Conservation (phyloP, 23 red algal genomes). For the Agarophyton chilense region DNA sequence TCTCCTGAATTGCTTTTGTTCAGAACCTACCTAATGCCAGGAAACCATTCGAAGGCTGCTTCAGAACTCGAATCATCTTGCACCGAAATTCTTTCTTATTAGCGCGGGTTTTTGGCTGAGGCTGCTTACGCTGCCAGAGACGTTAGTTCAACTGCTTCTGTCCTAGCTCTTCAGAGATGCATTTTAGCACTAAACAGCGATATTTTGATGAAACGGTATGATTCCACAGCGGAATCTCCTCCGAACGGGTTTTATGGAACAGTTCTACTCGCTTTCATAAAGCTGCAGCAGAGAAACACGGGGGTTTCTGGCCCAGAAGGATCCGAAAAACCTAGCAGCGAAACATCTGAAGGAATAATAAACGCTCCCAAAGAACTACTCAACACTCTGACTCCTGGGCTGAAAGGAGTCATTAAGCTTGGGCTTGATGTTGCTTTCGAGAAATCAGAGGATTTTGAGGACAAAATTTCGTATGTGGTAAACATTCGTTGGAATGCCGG, state of each 20-base stretch:
- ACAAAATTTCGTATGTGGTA: conserved; percentile 46
- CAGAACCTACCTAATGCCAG: conserved; percentile 36
- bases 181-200: conserved; percentile 36
- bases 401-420: conserved; percentile 16
- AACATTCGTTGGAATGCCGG: conserved; percentile 61
- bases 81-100: conserved; percentile 46
- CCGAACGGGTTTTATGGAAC: conserved; percentile 63
- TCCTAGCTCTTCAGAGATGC: conserved; percentile 53
- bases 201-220: conserved; percentile 3
- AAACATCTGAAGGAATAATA: background rate
- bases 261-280: conserved; percentile 52
- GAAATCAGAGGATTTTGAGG: conserved; percentile 2
- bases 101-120: conserved; percentile 49
- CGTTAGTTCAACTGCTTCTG: conserved; percentile 42
- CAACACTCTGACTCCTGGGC: conserved; percentile 9
- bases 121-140: conserved; percentile 70
- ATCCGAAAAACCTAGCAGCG: background rate
- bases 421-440: conserved; percentile 50
- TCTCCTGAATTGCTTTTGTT: conserved; percentile 60
- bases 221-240: background rate
- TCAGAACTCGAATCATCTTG: conserved; percentile 30
- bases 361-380: conserved; percentile 2
- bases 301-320: background rate
- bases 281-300: conserved; percentile 16
- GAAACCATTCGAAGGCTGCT: conserved; percentile 41